These are phyloP conservation scores for Citeromyces hawaiiensis DNA, from an alignment of 1,139 yeast genomes.

Conservation along the genomic window DNA sequence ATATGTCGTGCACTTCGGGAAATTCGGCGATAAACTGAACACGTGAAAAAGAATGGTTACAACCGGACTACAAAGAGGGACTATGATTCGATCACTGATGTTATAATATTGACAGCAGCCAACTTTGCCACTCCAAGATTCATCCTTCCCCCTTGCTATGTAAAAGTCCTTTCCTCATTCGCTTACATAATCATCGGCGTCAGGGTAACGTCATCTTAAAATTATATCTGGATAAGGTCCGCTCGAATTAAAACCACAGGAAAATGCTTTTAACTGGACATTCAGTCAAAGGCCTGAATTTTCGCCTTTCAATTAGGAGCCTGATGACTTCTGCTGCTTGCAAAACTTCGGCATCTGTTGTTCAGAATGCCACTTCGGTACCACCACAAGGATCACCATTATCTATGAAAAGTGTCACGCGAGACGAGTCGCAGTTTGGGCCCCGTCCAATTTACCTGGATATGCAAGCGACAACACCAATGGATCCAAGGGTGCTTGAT, in stretches of 20 bases:
- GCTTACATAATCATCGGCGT: not conserved
- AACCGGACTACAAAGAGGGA: too few relatives aligned
- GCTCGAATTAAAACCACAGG: not conserved
- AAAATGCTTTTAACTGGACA: not conserved
- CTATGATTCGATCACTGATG: too few relatives aligned
- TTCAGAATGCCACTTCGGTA: slow-evolving; percentile 11
- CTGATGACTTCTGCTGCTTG: slow-evolving; percentile 1
- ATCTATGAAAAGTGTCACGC: slow-evolving; percentile 27
- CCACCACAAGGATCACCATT: slow-evolving; percentile 36
- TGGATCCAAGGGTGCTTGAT: slow-evolving; percentile 93
- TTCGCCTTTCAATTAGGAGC: not conserved
- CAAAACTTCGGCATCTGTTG: slow-evolving; percentile 9
- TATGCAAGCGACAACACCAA: slow-evolving; percentile 96
- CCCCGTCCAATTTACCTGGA: slow-evolving; percentile 85
- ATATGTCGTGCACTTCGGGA: too few relatives aligned
- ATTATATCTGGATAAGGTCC: not conserved
- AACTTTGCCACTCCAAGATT: too few relatives aligned
- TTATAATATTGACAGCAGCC: too few relatives aligned
- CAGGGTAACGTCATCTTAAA: not conserved
- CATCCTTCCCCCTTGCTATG: too few relatives aligned
- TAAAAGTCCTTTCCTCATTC: not conserved
- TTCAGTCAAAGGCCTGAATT: not conserved
- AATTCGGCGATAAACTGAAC: not conserved
- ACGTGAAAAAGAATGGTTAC: too few relatives aligned
- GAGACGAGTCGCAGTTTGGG: slow-evolving; percentile 34